phyloP scores from a whole-genome alignment of 2,329 filamentous ascomycete species.

The Gnomoniopsis smithogilvyi region DNA sequence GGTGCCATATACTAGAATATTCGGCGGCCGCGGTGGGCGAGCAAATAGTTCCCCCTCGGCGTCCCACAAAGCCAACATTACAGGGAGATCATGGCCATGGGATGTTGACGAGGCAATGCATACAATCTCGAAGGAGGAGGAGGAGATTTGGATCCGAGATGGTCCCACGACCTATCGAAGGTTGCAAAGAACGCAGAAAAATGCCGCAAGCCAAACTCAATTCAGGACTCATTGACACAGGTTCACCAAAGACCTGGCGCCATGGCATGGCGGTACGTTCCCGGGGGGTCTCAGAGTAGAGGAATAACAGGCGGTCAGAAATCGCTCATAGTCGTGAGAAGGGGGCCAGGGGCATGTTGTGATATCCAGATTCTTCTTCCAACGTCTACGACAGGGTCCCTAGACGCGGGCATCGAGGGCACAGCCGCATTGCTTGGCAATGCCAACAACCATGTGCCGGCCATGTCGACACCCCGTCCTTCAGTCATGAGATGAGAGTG shows the following conservation, averaged over 20 bases:
- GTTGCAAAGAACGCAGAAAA: not conserved
- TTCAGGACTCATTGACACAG: not conserved
- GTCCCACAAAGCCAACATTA: too few relatives aligned
- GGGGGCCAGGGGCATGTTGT: constrained; percentile 5
- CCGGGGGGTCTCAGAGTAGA: constrained; percentile 6
- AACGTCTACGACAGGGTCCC: not conserved
- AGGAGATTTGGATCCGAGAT: not conserved
- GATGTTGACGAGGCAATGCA: not conserved
- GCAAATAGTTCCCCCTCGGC: too few relatives aligned
- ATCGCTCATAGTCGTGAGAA: constrained; percentile 14
- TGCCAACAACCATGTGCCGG: not conserved
- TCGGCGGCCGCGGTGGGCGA: not conserved
- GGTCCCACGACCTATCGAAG: not conserved
- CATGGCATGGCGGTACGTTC: not conserved
- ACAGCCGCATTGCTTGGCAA: constrained; percentile 1
- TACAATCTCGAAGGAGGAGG: not conserved
- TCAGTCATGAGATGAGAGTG: too few relatives aligned
- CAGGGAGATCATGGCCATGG: not conserved
- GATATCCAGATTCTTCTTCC: constrained; percentile 11
- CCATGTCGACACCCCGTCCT: too few relatives aligned
- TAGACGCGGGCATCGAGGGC: constrained; percentile 1
- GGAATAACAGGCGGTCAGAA: constrained; percentile 17
- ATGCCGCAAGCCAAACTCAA: constrained; percentile 8
- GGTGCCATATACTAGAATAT: not conserved
- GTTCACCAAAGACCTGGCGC: not conserved